Evolutionary conservation across 2,329 filamentous ascomycete genomes (phyloP).

Genomic region (Herpotrichia juniperi): DNA sequence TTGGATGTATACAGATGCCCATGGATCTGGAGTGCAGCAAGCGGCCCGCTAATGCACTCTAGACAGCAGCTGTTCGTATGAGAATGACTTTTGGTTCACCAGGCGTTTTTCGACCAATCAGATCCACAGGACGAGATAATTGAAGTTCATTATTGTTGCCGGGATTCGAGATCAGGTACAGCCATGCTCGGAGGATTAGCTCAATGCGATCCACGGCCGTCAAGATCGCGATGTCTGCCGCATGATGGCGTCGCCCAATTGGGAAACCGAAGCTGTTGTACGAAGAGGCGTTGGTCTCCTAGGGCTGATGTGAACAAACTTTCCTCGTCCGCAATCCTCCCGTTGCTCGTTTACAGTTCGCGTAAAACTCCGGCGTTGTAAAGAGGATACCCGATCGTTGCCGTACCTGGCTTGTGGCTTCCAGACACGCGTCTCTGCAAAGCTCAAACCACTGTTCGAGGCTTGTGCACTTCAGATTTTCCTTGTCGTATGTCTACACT

Average conservation of each 20-base stretch:
- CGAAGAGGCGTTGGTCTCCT: neutral
- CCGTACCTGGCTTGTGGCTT: neutral
- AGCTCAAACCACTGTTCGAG: neutral
- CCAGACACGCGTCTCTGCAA: neutral
- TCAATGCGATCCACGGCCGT: constrained; percentile 2
- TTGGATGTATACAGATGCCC: constrained; percentile 18
- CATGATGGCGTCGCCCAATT: constrained; percentile 1
- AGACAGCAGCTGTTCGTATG: constrained; percentile 16
- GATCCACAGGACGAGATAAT: neutral
- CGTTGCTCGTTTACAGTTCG: neutral
- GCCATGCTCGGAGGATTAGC: constrained; percentile 1
- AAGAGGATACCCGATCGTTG: neutral
- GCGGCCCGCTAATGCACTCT: constrained; percentile 30
- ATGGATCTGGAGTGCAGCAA: constrained; percentile 17
- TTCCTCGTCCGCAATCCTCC: neutral
- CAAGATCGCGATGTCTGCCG: neutral
- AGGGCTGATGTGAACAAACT: constrained; percentile 2
- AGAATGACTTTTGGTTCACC: constrained; percentile 8
- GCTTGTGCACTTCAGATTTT: constrained; percentile 2
- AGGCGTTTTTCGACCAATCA: constrained; percentile 16
- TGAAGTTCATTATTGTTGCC: constrained; percentile 15
- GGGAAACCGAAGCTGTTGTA: neutral
- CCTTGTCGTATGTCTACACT: neutral
- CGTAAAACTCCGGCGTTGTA: neutral
- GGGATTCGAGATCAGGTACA: constrained; percentile 3